Base-by-base conservation (phyloP, 2,329 filamentous ascomycete genomes). In the Pseudogymnoascus pannorum region DNA sequence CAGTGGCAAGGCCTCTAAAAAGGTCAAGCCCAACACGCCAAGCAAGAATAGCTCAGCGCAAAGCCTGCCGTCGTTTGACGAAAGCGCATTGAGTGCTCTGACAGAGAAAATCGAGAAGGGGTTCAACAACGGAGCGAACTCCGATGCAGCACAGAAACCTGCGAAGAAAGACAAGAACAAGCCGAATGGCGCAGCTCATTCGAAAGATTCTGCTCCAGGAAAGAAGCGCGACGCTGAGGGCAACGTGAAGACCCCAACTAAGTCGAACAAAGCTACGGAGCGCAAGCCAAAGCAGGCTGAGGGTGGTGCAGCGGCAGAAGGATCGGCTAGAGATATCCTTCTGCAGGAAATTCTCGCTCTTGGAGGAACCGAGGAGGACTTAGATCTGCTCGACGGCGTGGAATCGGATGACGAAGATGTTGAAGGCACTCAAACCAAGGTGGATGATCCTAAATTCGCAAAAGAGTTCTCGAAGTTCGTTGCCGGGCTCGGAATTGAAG, bases 291-390 rank as follows among this genome's bases (percentile, higher is more conserved):
- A 58, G 18, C 24, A 59, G 24, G 12, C 42, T 5, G 20, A 33
- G 40, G 61, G 63, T 18, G 35, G 58, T 62, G 63, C 60, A 44
- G 57, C 67, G 14, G 63, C 5, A 58, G 62, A 57, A 57, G 66
- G 59, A 38, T 66, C 20, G 51, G 61, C 26, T 24, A 59, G 69
- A 44, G 74, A 75, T 31, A 70, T 73, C 11, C 74, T 88, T 4
- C 74, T 88, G 6, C 79, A 83, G 61, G 86, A 88, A 68, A 88
- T 88, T 64, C 77, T 79, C 65, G 83, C 83, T 12, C 75, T 89
- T 1, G 86, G 85, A 3, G 86, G 86, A 12, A 84, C 87, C 60
- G 83, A 88, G 71, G 78, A 83, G 42, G 86, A 88, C 65, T 71
- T 87, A 44, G 81, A 83, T 35, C 78, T 88, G 33, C 79, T 88